Evolutionary conservation across 2,329 filamentous ascomycete species (phyloP).

Genomic region (Monilinia fructicola): DNA sequence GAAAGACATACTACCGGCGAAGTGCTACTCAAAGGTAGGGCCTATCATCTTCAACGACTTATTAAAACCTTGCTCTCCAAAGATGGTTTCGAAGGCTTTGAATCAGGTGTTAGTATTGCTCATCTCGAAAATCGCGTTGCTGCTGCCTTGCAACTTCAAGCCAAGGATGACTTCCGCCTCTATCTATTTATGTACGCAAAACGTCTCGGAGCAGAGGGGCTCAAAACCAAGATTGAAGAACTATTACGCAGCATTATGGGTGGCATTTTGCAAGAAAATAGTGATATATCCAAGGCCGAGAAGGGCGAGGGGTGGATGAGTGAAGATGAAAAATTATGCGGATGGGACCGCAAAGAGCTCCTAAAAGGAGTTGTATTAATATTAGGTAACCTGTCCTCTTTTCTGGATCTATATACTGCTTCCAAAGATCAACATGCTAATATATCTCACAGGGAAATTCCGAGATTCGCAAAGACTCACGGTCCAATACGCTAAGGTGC

Average conservation of each 20-base stretch:
- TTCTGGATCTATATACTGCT: neutral
- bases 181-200: slow-evolving; percentile 99
- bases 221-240: slow-evolving; percentile 89
- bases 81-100: slow-evolving; percentile 89
- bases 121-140: slow-evolving; percentile 95
- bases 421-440: slow-evolving; percentile 25
- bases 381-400: slow-evolving; percentile 63
- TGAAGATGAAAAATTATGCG: slow-evolving; percentile 72
- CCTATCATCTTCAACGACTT: slow-evolving; percentile 86
- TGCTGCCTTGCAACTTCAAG: slow-evolving; percentile 78
- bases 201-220: slow-evolving; percentile 84
- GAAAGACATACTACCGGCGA: slow-evolving; percentile 95
- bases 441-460: slow-evolving; percentile 70
- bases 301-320: slow-evolving; percentile 61
- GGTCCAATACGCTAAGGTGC: slow-evolving; percentile 87
- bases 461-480: slow-evolving; percentile 90
- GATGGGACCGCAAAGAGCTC: slow-evolving; percentile 85
- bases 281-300: slow-evolving; percentile 43
- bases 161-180: slow-evolving; percentile 87
- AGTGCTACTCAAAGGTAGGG: slow-evolving; percentile 84
- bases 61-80: slow-evolving; percentile 85
- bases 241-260: slow-evolving; percentile 79
- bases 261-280: slow-evolving; percentile 62
- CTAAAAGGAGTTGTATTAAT: slow-evolving; percentile 90
- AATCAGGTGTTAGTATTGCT: slow-evolving; percentile 86